Evolutionary conservation across 176 grass and related monocot species (phyloP).

Genomic region (Eremochloa ophiuroides): DNA sequence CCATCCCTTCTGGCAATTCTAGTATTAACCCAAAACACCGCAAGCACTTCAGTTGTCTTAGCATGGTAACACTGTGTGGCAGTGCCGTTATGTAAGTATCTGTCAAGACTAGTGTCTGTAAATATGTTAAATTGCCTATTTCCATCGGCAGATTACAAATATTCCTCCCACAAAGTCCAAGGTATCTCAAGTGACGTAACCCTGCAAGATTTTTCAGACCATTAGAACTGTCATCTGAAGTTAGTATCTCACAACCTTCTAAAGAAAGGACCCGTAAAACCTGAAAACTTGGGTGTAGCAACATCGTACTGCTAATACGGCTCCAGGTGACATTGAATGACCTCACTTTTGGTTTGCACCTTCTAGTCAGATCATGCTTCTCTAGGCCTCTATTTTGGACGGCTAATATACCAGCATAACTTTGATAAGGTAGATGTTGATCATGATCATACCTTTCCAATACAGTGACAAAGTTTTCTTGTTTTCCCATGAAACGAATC

Average conservation of each 20-base stretch:
- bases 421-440: not conserved
- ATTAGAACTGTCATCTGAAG: no score
- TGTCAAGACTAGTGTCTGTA: not conserved
- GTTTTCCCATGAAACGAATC: not conserved
- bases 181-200: conserved; percentile 10
- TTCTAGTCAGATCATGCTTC: no score
- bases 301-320: not conserved
- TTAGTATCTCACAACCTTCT: not conserved
- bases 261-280: not conserved
- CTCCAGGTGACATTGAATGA: not conserved
- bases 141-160: not conserved
- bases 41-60: conserved; percentile 8
- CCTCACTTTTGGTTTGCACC: not conserved
- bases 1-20: not conserved
- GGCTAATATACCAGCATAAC: not conserved
- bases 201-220: not conserved
- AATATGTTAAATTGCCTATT: not conserved
- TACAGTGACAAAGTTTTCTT: conserved; percentile 19
- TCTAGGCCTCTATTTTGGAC: not conserved
- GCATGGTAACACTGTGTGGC: not conserved
- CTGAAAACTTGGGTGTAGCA: not conserved
- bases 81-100: not conserved
- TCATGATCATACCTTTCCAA: not conserved
- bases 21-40: no score
- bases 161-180: not conserved